A percentile compares a stretch with the other conserved stretches of the same genome.
These are phyloP conservation scores for Colletotrichum tropicale DNA, from an alignment of 2,329 filamentous ascomycete species.

Conservation along the genomic window DNA sequence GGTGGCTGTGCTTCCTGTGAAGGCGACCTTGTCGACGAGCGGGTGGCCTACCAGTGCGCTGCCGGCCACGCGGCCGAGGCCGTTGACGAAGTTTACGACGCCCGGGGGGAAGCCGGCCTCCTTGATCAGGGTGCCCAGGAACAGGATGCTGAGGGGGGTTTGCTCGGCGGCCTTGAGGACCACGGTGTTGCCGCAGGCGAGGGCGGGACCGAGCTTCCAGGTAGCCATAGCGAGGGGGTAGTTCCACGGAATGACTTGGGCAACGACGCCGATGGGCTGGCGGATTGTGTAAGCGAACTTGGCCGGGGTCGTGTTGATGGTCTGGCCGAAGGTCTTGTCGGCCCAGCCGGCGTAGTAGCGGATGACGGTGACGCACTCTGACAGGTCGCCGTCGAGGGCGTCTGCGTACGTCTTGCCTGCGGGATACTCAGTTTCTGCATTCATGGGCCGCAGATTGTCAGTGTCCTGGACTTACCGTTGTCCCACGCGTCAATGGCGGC, in stretches of 20 bases:
- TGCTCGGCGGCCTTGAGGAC: slow-evolving; percentile 72
- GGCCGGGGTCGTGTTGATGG: slow-evolving; percentile 70
- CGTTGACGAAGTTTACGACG: slow-evolving; percentile 78
- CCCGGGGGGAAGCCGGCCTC: slow-evolving; percentile 80
- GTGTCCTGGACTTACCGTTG: slow-evolving; percentile 5
- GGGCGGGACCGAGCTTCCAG: slow-evolving; percentile 78
- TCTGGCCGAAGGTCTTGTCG: slow-evolving; percentile 79
- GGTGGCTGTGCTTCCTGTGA: slow-evolving; percentile 77
- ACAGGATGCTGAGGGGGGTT: slow-evolving; percentile 68
- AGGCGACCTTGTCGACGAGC: slow-evolving; percentile 77
- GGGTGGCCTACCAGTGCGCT: slow-evolving; percentile 71
- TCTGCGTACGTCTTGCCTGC: slow-evolving; percentile 66
- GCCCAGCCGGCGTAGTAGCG: slow-evolving; percentile 82
- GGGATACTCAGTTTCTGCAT: background rate
- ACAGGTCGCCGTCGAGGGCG: slow-evolving; percentile 68
- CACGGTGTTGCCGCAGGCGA: slow-evolving; percentile 68
- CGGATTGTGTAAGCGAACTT: slow-evolving; percentile 80
- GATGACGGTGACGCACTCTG: slow-evolving; percentile 48
- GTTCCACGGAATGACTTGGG: slow-evolving; percentile 79
- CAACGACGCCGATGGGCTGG: slow-evolving; percentile 78
- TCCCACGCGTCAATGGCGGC: slow-evolving; percentile 77
- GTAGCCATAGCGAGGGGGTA: slow-evolving; percentile 53
- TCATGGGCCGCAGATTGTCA: background rate
- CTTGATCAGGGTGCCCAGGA: slow-evolving; percentile 69
- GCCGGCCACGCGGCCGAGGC: slow-evolving; percentile 71